These are phyloP conservation scores for Parmelia sp. DNA, from an alignment of 495 filamentous ascomycete genomes.

Conservation along the genomic window DNA sequence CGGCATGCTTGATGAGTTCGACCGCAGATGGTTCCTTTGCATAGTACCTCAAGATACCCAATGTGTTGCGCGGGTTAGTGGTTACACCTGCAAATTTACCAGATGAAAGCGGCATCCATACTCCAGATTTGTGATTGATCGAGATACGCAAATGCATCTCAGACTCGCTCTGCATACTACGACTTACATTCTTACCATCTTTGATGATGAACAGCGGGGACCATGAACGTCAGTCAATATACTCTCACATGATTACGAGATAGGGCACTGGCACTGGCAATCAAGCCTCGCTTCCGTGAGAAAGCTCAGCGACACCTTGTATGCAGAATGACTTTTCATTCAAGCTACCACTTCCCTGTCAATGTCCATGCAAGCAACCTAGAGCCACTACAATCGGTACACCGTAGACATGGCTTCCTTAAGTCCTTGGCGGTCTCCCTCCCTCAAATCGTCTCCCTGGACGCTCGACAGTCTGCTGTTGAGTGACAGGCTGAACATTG, in stretches of 20 bases:
- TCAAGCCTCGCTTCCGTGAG: slow-evolving; percentile 74
- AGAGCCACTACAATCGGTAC: neutral
- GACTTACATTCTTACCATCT: neutral
- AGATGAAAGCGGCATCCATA: neutral
- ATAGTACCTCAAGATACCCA: slow-evolving; percentile 10
- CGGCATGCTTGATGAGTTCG: neutral
- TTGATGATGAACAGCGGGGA: neutral
- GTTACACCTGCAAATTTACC: neutral
- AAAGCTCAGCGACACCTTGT: slow-evolving; percentile 88
- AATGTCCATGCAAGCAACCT: slow-evolving; percentile 32
- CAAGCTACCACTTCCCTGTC: slow-evolving; percentile 34
- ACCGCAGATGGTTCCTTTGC: neutral
- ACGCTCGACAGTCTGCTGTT: slow-evolving; percentile 78
- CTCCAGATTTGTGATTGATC: neutral
- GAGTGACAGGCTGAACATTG: slow-evolving; percentile 82
- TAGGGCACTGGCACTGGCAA: slow-evolving; percentile 56
- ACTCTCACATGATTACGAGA: neutral
- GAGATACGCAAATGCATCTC: neutral
- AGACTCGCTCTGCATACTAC: neutral
- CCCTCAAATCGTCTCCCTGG: slow-evolving; percentile 56
- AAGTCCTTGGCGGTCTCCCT: slow-evolving; percentile 39
- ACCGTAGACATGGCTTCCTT: slow-evolving; percentile 16
- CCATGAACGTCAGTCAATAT: neutral
- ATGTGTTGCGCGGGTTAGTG: neutral
- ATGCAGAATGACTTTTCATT: slow-evolving; percentile 60